A percentile compares a stretch with the other conserved stretches of the same genome.
phyloP scores from a whole-genome alignment of 2,329 filamentous ascomycete genomes.

The Aspergillus eucalypticola region DNA sequence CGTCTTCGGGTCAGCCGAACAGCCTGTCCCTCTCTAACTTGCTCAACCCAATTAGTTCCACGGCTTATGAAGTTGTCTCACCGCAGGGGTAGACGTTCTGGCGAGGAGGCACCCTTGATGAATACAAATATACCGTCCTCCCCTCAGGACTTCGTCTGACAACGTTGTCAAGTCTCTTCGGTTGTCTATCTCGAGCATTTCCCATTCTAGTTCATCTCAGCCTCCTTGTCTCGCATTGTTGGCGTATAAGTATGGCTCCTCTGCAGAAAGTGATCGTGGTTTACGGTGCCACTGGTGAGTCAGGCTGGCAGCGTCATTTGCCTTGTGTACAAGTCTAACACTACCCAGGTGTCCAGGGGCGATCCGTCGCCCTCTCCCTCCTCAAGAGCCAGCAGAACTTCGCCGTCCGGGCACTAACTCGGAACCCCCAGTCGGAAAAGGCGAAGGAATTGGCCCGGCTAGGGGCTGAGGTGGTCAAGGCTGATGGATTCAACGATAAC shows the following conservation, averaged over 20 bases:
- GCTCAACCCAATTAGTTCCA: not conserved
- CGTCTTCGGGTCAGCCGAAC: not conserved
- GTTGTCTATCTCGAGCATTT: not conserved
- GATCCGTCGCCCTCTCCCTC: not conserved
- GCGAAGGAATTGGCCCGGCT: not conserved
- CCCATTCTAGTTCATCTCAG: not conserved
- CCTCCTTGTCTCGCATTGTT: not conserved
- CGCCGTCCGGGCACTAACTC: not conserved
- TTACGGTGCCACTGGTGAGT: not conserved
- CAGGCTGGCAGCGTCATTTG: not conserved
- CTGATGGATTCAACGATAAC: not conserved
- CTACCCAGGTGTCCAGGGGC: not conserved
- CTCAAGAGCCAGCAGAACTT: slow-evolving; percentile 4
- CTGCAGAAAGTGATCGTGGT: not conserved
- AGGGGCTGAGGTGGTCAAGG: not conserved
- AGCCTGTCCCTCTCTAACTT: not conserved
- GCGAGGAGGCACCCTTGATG: not conserved
- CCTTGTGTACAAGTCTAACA: not conserved
- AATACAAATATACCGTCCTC: not conserved
- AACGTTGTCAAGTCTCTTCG: not conserved
- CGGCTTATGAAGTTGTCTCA: not conserved
- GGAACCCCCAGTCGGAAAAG: not conserved
- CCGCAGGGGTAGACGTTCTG: not conserved
- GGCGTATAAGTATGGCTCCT: not conserved
- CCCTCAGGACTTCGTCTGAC: not conserved